Base-by-base conservation (phyloP, 2,329 filamentous ascomycete species). In the Penicillium sp. region DNA sequence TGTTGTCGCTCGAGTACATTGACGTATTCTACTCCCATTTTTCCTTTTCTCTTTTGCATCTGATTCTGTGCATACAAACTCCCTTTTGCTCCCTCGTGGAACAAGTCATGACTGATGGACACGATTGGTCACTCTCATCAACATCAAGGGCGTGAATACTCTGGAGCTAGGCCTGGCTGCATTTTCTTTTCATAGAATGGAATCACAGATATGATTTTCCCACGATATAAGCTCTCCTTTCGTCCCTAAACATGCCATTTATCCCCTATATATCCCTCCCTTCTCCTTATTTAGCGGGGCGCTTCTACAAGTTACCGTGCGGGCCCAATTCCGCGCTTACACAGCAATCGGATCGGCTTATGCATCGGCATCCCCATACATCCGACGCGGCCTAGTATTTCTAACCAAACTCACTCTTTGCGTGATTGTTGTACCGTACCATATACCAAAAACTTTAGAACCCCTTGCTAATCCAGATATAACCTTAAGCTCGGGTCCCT, bases 321-420 rank as follows among this genome's bases (percentile, higher is more conserved):
- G 69, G 71, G 19, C 13, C 22, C 28, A 54, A 55, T 71, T 70
- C 70, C 71, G 71, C 69, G 65, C 69, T 66, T 62, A 64, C 65
- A 68, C 40, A 66, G 24, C 51, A 54, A 57, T 62, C 63, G 49
- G 59, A 49, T 66, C 60, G 62, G 65, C 62, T 63, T 64, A 60
- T 61, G 28, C 60, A 67, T 64, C 62, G 63, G 64, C 60, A 62
- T n/a, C 50, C 42, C 35, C 35, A 49, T 47, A 61, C 38, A 58
- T 63, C 63, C 53, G 51, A 67, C 13, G 40, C 56, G 53, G 19
- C 30, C 10, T 10, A 3, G 19, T 10, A 53, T 38, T 53, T 53
- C 50, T 40, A 38, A 26, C 33, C 33, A 6, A 26, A 13, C 17
- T 9, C 30, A 35, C 53, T 54, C 56, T 54, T 35, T 47, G 59